Percentiles rank a stretch among this genome's conserved stretches.
Evolutionary conservation across 306 rosid genomes (phyloP).

Genomic region (Cucumis sativus): DNA sequence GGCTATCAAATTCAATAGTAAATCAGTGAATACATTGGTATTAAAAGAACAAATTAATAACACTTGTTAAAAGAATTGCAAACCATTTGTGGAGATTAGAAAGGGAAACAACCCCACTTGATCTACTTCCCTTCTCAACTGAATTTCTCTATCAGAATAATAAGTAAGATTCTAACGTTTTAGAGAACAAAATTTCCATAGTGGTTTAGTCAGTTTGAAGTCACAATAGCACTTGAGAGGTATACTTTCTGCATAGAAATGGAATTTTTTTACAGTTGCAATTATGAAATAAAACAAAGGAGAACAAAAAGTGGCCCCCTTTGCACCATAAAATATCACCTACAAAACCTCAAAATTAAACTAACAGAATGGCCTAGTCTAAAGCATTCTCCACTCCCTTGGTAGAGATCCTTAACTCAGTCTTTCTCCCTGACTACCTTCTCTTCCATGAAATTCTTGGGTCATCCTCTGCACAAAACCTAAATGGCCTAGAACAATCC

Average conservation of each 20-base stretch:
- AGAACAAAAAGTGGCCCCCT: neutral
- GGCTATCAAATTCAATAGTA: constrained; percentile 33
- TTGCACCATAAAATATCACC: neutral
- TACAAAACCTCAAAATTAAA: neutral
- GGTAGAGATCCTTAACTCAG: neutral
- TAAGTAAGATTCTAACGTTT: neutral
- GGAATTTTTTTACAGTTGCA: constrained; percentile 2
- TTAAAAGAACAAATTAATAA: neutral
- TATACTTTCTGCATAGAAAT: neutral
- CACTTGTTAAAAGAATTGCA: neutral
- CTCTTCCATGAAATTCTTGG: constrained; percentile 69
- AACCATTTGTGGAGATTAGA: neutral
- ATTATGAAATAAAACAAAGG: neutral
- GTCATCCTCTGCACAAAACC: constrained; percentile 57
- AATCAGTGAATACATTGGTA: constrained; percentile 6
- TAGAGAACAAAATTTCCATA: neutral
- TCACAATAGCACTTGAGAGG: neutral
- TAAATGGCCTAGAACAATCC: constrained; percentile 54
- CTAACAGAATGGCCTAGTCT: neutral
- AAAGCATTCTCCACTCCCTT: neutral
- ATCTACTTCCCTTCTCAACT: neutral
- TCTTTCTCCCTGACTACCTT: constrained; percentile 4
- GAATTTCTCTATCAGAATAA: constrained; percentile 32
- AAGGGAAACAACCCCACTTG: neutral
- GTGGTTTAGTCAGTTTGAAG: neutral